Base-by-base conservation (phyloP, 176 grass and related monocot species). In the Carex littledalei region DNA sequence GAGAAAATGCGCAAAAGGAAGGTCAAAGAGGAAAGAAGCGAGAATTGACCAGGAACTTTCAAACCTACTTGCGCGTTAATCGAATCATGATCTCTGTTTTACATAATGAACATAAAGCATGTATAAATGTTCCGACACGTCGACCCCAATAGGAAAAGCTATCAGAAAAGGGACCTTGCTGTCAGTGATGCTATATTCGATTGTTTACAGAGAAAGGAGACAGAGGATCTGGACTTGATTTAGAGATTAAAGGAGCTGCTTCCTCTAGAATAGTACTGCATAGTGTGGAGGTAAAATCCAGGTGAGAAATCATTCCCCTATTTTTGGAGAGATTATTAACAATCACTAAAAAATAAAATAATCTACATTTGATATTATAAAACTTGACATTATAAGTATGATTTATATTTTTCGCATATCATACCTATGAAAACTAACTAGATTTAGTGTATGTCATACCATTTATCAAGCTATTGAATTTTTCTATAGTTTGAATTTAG, bases 1-100 rank as follows among this genome's bases (percentile, higher is more conserved):
- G 21, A 37, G 12, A 53, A 84, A 57, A 80, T 60, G 24, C 52
- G 8, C 10, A 63, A 72, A 78, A 70, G 69, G 62, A 79, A 84
- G 86, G 91, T 93, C 86, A 96, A 79, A 87, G 84, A 39, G 17
- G 45, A 93, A 90, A 84, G 14, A 35, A 70, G 75, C 62, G 71
- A 71, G 65, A 91, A 88, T 78, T 72, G 94, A 63, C 84, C 73
- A 60, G 58, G 89, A 93, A 96, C 89, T 76, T 91, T 90, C 89
- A 88, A 57, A 65, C 87, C 87, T 84, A 81, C 84, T 83, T 88
- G 87, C 94, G 91, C 78, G 89, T 93, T 58, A 52, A 80, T 67
- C 81, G 56, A 85, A 31, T 41, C 14, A 8, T 3, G 34, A 45
- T 50, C 8, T 74, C 70, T 74, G 70, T 50, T 74, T 12, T 43